phyloP scores from a whole-genome alignment of 257 asterid species.

The Ocimum tenuiflorum region DNA sequence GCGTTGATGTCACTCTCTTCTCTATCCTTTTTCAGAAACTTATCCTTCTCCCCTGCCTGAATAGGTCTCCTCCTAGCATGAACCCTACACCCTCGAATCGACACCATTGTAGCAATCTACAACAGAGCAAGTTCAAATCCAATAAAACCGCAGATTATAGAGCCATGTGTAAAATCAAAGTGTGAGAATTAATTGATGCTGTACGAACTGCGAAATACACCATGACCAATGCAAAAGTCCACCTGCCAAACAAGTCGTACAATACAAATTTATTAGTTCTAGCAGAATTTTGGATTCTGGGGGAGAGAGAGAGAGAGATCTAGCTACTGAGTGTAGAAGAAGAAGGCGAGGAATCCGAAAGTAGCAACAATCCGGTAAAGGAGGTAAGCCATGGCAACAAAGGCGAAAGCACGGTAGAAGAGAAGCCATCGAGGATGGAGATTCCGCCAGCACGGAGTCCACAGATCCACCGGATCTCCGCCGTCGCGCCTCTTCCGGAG shows the following conservation, averaged over 20 bases:
- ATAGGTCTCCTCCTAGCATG: slow-evolving; percentile 20
- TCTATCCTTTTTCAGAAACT: slow-evolving; percentile 27
- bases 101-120: slow-evolving; percentile 62
- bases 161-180: neutral
- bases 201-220: slow-evolving; percentile 66
- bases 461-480: slow-evolving; percentile 29
- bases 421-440: slow-evolving; percentile 81
- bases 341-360: slow-evolving; percentile 63
- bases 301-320: neutral
- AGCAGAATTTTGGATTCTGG: neutral
- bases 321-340: slow-evolving; percentile 79
- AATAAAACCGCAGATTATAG: too few relatives aligned
- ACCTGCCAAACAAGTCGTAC: slow-evolving; percentile 43
- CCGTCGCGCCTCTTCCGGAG: slow-evolving; percentile 23
- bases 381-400: slow-evolving; percentile 46
- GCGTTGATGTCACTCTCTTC: too few relatives aligned
- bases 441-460: slow-evolving; percentile 74
- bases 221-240: slow-evolving; percentile 77
- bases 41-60: slow-evolving; percentile 30
- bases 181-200: neutral
- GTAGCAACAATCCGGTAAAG: slow-evolving; percentile 45
- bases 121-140: slow-evolving; percentile 1
- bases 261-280: neutral
- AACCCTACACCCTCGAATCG: slow-evolving; percentile 52
- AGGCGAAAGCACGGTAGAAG: slow-evolving; percentile 58